A percentile compares a stretch with the other conserved stretches of the same genome.
phyloP scores from a whole-genome alignment of 2,329 filamentous ascomycete species.

The Passalora sequoiae region DNA sequence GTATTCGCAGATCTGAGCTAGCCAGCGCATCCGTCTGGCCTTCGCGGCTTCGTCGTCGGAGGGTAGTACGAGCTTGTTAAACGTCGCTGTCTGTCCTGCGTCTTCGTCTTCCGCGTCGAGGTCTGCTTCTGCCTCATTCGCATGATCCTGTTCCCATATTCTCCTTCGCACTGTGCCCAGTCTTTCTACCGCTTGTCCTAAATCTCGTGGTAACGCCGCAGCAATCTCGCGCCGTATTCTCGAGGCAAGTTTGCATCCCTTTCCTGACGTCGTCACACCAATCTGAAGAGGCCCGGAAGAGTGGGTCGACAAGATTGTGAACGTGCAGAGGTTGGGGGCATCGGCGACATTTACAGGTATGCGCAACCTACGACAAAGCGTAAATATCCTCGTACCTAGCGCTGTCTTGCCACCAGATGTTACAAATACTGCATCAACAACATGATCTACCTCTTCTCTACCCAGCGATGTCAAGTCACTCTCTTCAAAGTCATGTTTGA shows the following conservation, averaged over 20 bases:
- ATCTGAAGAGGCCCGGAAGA: conserved; percentile 88
- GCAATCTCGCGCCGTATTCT: conserved; percentile 85
- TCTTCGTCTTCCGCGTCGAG: conserved; percentile 53
- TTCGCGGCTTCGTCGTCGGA: conserved; percentile 69
- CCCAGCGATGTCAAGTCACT: conserved; percentile 69
- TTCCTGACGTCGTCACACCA: conserved; percentile 90
- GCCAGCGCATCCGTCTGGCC: conserved; percentile 81
- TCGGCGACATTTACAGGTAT: conserved; percentile 94
- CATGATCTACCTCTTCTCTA: conserved; percentile 66
- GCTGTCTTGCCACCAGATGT: conserved; percentile 54
- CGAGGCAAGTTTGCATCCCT: conserved; percentile 88
- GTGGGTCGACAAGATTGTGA: conserved; percentile 83
- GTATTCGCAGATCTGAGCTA: conserved; percentile 96
- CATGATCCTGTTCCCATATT: conserved; percentile 70
- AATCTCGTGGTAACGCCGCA: conserved; percentile 65
- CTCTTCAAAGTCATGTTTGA: conserved; percentile 62
- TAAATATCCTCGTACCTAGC: conserved; percentile 59
- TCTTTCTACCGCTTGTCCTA: conserved; percentile 71
- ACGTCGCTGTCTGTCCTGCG: conserved; percentile 68
- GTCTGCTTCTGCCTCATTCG: conserved; percentile 43
- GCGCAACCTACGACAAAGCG: conserved; percentile 68
- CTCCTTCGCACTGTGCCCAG: conserved; percentile 67
- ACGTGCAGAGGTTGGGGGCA: conserved; percentile 77
- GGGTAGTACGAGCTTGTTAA: conserved; percentile 76
- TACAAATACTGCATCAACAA: conserved; percentile 91